Evolutionary conservation across 2,329 filamentous ascomycete genomes (phyloP), one percentile per base, ranked within the genome.

Genomic region (Tympanopsis confertula): DNA sequence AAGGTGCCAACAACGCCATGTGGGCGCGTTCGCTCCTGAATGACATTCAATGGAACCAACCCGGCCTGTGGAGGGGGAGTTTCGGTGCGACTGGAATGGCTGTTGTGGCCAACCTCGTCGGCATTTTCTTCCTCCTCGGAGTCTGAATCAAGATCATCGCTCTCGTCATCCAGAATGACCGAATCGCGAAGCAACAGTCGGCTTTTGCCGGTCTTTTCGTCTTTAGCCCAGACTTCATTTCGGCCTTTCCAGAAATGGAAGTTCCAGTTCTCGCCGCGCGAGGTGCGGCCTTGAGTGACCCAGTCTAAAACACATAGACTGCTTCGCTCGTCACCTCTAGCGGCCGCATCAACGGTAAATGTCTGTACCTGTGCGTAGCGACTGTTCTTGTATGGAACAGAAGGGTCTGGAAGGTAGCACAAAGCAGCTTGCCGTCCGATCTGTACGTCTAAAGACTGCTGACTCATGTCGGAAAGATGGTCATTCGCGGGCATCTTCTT

Each of bases 201-300:
- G 39, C 49, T 61, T 15, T 10, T 10, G 20, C 52, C 53, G 29
- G 55, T 55, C 19, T 52, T 48, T 17, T 50, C 45, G 3, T 43
- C 17, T 2, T 39, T 20, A 37, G 43, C 41, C 57, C 64, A 71
- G 32, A 82, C 63, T 52, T 82, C 78, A 47, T 81, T 82, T 43
- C 68, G 61, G 35, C 72, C 74, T 44, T 62, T 67, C 61, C 80
- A 82, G 38, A 62, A 59, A 36, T 65, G 62, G 38, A 80, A 69
- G 18, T 67, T 66, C 78, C 78, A 82, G 26, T 71, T 66, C 53
- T 82, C 78, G 19, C 74, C 75, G 38, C 73, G 63, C 5, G 78
- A 76, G 5, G 61, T 65, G 13, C 78, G 66, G 4, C 78, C 78
- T 48, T 78, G 70, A 14, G 64, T 76, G 4, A 82, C 74, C 78